A percentile compares a stretch with the other conserved stretches of the same genome.
Conservation (phyloP, 176 grass and related monocot genomes). For the Chrysopogon serrulatus region DNA sequence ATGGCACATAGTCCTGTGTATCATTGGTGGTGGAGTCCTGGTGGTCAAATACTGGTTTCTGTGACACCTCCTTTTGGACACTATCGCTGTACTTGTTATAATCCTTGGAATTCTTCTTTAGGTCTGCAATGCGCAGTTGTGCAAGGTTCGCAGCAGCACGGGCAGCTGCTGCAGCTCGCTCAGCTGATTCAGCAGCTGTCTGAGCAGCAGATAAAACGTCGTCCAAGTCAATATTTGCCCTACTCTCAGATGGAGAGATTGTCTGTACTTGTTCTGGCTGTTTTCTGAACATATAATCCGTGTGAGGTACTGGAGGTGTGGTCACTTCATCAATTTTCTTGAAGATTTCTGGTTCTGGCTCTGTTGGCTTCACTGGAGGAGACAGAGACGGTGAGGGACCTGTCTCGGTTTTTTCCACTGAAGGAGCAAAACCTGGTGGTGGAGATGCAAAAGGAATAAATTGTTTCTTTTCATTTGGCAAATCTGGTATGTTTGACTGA, state of each 20-base stretch:
- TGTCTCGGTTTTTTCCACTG: constrained; percentile 24
- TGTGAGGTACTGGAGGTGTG: constrained; percentile 22
- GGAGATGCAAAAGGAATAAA: constrained; percentile 67
- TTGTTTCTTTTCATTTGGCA: constrained; percentile 52
- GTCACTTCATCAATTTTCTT: constrained; percentile 37
- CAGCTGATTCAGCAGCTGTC: constrained; percentile 74
- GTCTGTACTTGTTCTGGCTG: constrained; percentile 21
- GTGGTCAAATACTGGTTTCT: constrained; percentile 52
- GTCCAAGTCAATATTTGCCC: constrained; percentile 55
- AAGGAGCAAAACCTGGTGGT: constrained; percentile 33
- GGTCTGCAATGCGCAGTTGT: constrained; percentile 60
- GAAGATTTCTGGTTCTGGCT: constrained; percentile 32
- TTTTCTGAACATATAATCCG: constrained; percentile 30
- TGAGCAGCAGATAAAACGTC: constrained; percentile 70
- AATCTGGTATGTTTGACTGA: constrained; percentile 40
- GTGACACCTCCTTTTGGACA: constrained; percentile 9
- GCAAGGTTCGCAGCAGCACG: constrained; percentile 84
- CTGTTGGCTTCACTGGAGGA: constrained; percentile 34
- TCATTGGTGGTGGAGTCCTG: constrained; percentile 63
- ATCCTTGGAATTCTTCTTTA: constrained; percentile 39
- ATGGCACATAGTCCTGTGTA: constrained; percentile 18
- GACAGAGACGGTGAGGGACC: constrained; percentile 13
- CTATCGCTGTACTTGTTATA: constrained; percentile 2
- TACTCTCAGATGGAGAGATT: neutral
- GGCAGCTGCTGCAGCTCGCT: constrained; percentile 66